Base-by-base conservation (phyloP, 1,139 yeast species). In the Geotrichum klebahnii region DNA sequence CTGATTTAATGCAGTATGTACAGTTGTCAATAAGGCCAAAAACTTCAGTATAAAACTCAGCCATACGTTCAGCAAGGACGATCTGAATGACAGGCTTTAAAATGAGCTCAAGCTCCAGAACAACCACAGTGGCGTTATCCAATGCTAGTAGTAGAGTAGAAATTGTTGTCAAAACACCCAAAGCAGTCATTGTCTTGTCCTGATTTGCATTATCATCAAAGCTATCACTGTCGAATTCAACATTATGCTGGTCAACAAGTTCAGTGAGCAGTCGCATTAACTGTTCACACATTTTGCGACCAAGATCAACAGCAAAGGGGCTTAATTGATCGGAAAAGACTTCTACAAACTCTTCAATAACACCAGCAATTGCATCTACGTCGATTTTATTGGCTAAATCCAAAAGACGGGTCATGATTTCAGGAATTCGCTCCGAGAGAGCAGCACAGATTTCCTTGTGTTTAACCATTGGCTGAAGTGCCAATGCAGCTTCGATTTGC, bases 281-380 rank as follows among this genome's bases (percentile, higher is more conserved):
- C 65, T 89, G 97, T 54, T 82, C 84, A 26, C 84, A 81, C 59
- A 92, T 72, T 61, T 84, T 89, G 37, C 75, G 76, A 78, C 90
- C 88, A 60, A 92, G 74, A 58, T 87, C 94, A 39, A 84, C 81
- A 8, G 97, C 96, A 68, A 90, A 92, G 23, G 98, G 97, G 58
- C 90, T 94, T 57, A 92, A 73, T 67, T 90, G 95, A 58, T 82
- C 87, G 3, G 95, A 77, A 66, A 84, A 92, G 52, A 79, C 81
- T 61, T 90, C 97, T 22, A 92, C 97, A 65, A 95, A 84, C 61
- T 90, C 96, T 71, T 92, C 97, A 85, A 92, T 88, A 14, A 90
- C 96, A 32, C 84, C 85, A 16, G 95, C 80, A 35, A 90, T 77
- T 1, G 92, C 79, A 65, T 92, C 98, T 55, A 84, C 82, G 61